These are phyloP conservation scores for Groenewaldozyma auringiensis DNA, from an alignment of 1,139 yeast genomes.

Conservation along the genomic window DNA sequence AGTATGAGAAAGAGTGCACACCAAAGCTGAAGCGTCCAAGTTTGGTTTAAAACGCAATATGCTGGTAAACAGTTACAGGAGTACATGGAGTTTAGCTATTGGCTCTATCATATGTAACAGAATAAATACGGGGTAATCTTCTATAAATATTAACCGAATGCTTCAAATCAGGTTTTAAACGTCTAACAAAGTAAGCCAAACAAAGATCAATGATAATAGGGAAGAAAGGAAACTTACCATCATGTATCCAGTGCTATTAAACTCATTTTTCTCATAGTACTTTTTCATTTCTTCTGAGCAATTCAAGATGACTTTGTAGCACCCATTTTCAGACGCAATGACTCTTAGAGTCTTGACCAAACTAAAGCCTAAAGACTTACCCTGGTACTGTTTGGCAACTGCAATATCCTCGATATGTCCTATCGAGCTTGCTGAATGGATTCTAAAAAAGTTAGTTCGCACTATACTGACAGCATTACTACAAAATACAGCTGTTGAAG, in stretches of 20 bases:
- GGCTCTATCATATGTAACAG: too few species aligned
- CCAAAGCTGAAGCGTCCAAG: too few species aligned
- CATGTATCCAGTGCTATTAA: conserved; percentile 29
- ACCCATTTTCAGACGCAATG: conserved; percentile 47
- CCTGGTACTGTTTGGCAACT: conserved; percentile 66
- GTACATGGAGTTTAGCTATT: too few species aligned
- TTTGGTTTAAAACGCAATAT: too few species aligned
- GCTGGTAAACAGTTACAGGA: too few species aligned
- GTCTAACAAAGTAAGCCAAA: too few species aligned
- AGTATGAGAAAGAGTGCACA: too few species aligned
- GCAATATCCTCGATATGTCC: conserved; percentile 95
- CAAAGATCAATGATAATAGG: too few species aligned
- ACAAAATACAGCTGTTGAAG: background rate
- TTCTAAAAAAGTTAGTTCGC: conserved; percentile 11
- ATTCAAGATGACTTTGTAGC: conserved; percentile 70
- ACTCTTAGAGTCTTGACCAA: conserved; percentile 49
- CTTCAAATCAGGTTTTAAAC: too few species aligned
- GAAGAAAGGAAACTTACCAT: conserved; percentile 22
- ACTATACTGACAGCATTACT: background rate
- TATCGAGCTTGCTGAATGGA: conserved; percentile 69
- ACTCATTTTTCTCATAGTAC: conserved; percentile 73
- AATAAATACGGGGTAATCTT: too few species aligned
- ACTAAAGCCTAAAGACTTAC: conserved; percentile 56
- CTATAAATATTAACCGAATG: too few species aligned
- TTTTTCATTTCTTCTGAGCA: conserved; percentile 61